Evolutionary conservation across 1,284 basidiomycete genomes (phyloP).

Genomic region (Fomitopsis betulina): DNA sequence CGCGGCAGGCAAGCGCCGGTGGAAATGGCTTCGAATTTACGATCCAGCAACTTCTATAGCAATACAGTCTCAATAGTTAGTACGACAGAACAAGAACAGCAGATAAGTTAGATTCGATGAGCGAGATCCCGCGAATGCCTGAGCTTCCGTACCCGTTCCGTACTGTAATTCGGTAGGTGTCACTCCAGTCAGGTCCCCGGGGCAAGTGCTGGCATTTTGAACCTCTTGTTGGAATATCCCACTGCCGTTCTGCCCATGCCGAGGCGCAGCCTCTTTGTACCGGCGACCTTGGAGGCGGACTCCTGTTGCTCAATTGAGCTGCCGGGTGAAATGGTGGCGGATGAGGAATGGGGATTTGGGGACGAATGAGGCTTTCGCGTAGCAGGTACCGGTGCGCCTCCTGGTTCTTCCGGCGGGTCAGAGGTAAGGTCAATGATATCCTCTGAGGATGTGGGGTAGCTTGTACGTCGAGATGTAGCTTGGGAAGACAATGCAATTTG

Average conservation of each 20-base stretch:
- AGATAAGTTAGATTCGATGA: background rate
- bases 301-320: background rate
- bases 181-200: background rate
- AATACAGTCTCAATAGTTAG: background rate
- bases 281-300: constrained; percentile 9
- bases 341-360: background rate
- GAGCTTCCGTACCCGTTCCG: no score
- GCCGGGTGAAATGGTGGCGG: background rate
- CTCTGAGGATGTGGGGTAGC: no score
- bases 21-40: background rate
- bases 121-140: background rate
- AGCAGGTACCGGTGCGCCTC: background rate
- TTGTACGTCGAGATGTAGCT: no score
- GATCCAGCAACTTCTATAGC: background rate
- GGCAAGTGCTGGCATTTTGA: constrained; percentile 39
- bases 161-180: no score
- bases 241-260: constrained; percentile 49
- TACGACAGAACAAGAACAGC: background rate
- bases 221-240: constrained; percentile 66
- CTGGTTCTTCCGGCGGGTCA: no score
- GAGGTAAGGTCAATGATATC: no score
- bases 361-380: background rate
- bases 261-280: constrained; percentile 48
- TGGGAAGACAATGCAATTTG: no score
- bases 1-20: background rate